Percentiles rank a stretch among this genome's conserved stretches.
These are phyloP conservation scores for Carex myosuroides DNA, from an alignment of 176 grass and related monocot genomes.

Conservation along the genomic window DNA sequence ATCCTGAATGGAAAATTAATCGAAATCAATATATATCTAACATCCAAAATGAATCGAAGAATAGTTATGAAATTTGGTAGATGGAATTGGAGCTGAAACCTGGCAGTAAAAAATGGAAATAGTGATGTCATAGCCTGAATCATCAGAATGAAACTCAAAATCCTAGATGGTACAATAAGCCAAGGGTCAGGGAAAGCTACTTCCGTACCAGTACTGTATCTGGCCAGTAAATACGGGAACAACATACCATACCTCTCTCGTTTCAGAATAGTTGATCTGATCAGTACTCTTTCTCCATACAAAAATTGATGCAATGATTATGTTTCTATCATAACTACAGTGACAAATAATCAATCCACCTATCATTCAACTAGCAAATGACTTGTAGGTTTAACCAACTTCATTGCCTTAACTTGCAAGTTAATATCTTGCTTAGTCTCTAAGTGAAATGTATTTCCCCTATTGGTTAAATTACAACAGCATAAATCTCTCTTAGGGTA, in stretches of 20 bases:
- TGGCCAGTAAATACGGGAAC: background rate
- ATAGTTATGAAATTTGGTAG: background rate
- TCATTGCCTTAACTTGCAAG: background rate
- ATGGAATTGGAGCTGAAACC: background rate
- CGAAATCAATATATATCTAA: background rate
- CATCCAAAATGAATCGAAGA: too few relatives aligned
- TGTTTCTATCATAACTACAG: background rate
- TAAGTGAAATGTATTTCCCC: background rate
- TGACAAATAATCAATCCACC: background rate
- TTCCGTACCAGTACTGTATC: background rate
- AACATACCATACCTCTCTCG: background rate
- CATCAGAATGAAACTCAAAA: background rate
- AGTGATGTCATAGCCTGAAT: background rate
- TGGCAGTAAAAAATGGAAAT: background rate
- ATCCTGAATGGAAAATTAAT: background rate
- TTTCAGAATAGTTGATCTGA: background rate
- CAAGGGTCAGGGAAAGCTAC: background rate
- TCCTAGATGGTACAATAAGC: background rate
- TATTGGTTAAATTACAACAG: background rate
- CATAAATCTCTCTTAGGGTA: background rate
- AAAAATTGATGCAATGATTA: background rate
- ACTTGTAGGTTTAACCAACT: background rate
- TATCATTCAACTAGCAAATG: background rate
- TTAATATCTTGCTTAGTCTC: background rate
- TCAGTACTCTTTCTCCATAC: background rate